Percentiles rank a stretch among this genome's conserved stretches.
phyloP scores from a whole-genome alignment of 768 basidiomycete species.

The Rhodotorula babjevae region DNA sequence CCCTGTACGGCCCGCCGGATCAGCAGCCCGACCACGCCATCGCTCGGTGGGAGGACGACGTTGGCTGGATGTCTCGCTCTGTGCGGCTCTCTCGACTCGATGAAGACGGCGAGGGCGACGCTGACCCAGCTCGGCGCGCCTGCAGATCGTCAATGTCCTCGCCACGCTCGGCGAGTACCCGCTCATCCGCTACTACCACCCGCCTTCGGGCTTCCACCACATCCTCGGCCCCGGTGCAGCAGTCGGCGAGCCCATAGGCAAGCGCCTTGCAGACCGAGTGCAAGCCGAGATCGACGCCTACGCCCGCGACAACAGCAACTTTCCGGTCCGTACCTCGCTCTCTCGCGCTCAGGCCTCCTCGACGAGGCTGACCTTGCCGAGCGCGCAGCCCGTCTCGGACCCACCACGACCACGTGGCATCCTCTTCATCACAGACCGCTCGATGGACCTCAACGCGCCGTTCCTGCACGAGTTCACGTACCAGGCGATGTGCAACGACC shows the following conservation, averaged over 20 bases:
- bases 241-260: conserved; percentile 71
- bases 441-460: conserved; percentile 87
- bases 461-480: conserved; percentile 97
- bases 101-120: neutral
- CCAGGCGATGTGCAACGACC: conserved; percentile 96
- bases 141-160: conserved; percentile 76
- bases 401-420: conserved; percentile 66
- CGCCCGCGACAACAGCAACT: conserved; percentile 77
- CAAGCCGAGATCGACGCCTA: conserved; percentile 80
- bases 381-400: conserved; percentile 44
- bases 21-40: conserved; percentile 59
- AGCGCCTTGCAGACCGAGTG: conserved; percentile 76
- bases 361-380: neutral
- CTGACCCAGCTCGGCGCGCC: neutral
- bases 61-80: conserved; percentile 57
- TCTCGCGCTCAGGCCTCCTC: too few relatives aligned
- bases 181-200: conserved; percentile 84
- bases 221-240: conserved; percentile 63
- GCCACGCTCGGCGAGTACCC: conserved; percentile 88
- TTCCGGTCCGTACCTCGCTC: conserved; percentile 61
- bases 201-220: conserved; percentile 75
- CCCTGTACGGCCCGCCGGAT: conserved; percentile 78
- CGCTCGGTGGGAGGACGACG: conserved; percentile 77
- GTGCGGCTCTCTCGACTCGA: conserved; percentile 40
- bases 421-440: conserved; percentile 88